Conservation (phyloP, 805 yeast species). For the Candida silvicultrix region DNA sequence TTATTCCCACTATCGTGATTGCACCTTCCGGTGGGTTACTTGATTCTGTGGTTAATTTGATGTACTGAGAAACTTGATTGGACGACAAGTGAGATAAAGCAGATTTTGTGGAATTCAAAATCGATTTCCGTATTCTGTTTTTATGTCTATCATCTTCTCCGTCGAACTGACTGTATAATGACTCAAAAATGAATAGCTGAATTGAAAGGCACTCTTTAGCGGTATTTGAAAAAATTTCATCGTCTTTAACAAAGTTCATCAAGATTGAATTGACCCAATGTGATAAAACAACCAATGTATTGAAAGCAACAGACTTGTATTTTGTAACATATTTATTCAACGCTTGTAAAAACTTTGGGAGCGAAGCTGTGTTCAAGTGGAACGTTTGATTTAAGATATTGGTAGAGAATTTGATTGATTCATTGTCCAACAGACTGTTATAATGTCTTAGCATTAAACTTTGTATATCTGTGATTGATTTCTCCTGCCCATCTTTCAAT, state of each 20-base stretch:
- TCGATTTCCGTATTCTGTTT: constrained; percentile 30
- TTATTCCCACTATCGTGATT: constrained; percentile 28
- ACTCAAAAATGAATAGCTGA: constrained; percentile 25
- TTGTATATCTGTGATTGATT: constrained; percentile 12
- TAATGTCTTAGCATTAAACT: constrained; percentile 12
- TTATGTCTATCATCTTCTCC: constrained; percentile 31
- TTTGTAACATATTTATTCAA: constrained; percentile 25
- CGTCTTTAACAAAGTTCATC: constrained; percentile 20
- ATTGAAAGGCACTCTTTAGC: constrained; percentile 28
- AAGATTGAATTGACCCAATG: constrained; percentile 45
- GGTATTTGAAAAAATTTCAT: constrained; percentile 21
- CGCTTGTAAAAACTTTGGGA: constrained; percentile 12
- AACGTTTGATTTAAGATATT: constrained; percentile 12
- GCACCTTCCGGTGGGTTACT: constrained; percentile 29
- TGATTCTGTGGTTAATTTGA: constrained; percentile 11
- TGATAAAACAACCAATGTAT: constrained; percentile 51
- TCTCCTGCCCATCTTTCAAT: constrained; percentile 1
- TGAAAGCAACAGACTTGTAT: constrained; percentile 38
- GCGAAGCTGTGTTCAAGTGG: constrained; percentile 1
- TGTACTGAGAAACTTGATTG: constrained; percentile 10
- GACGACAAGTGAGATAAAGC: constrained; percentile 19
- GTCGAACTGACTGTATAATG: constrained; percentile 10
- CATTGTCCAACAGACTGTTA: constrained; percentile 7
- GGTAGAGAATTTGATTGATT: constrained; percentile 5
- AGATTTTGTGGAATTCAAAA: constrained; percentile 24